Evolutionary conservation across 306 rosid species (phyloP), one percentile per base, ranked within the genome.

Genomic region (Prunus davidiana): DNA sequence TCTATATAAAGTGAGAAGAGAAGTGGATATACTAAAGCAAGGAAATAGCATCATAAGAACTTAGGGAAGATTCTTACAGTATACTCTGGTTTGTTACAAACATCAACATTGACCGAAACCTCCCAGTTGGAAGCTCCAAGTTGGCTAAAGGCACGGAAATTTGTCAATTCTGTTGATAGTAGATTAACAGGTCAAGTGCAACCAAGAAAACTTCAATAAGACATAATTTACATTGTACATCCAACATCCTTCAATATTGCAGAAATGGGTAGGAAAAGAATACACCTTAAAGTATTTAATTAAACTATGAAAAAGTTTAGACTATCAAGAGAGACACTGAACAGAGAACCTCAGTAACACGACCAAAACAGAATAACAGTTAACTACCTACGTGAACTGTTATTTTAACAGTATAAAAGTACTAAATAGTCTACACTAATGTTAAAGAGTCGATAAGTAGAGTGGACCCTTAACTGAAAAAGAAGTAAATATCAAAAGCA

Each of bases 101-200:
- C 69, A 79, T 51, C 73, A 13, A 60, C 19, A 52, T 70, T 47
- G 55, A 46, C 58, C 56, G 66, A 16, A 57, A 64, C 30, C 66
- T 65, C 81, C 71, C 38, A 41, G 20, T 8, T 57, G 58, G 72
- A 67, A 76, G 55, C 28, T 34, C 41, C 30, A 56, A 24, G 20
- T 14, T 32, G 28, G 12, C 47, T 54, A 51, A 66, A 58, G 27
- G 30, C 4, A 5, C 50, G 27, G 76, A 64, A 76, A 50, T 20
- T 77, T 67, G 81, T 45, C 71, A 67, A 57, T 25, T 62, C 79
- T 68, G 77, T 61, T 24, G 67, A 41, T 27, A 77, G 73, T 16
- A 58, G 1, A 43, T 34, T 25, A 46, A 8, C 52, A 12, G 30
- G 72, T 71, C 24, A 43, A 45, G 22, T 34, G 25, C 25, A 62